Evolutionary conservation across 2,329 filamentous ascomycete genomes (phyloP).

Genomic region (Coniochaeta pulveracea): DNA sequence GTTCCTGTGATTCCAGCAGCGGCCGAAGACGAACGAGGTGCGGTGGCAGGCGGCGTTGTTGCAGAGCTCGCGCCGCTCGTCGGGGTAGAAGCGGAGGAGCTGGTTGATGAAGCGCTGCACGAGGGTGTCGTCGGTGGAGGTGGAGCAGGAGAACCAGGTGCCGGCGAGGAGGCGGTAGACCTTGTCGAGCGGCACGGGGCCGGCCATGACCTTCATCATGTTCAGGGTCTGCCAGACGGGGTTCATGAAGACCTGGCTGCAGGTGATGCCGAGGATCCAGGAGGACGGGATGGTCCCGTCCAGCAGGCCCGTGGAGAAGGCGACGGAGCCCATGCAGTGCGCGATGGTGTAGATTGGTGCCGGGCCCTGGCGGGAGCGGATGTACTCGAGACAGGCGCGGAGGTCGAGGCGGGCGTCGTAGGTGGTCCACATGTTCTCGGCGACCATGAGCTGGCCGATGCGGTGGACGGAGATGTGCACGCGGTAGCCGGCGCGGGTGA

Average conservation of each 20-base stretch:
- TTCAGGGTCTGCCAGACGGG: slow-evolving; percentile 46
- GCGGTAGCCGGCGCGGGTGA: slow-evolving; percentile 47
- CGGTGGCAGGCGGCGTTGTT: slow-evolving; percentile 51
- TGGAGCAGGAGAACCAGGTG: slow-evolving; percentile 43
- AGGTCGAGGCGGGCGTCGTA: slow-evolving; percentile 50
- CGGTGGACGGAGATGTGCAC: slow-evolving; percentile 47
- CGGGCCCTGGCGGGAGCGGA: slow-evolving; percentile 27
- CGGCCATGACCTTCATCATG: slow-evolving; percentile 39
- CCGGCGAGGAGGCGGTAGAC: slow-evolving; percentile 36
- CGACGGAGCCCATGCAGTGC: slow-evolving; percentile 54
- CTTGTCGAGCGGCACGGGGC: slow-evolving; percentile 35
- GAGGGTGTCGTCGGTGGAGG: slow-evolving; percentile 30
- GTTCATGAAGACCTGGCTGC: slow-evolving; percentile 53
- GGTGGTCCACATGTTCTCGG: slow-evolving; percentile 43
- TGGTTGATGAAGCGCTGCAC: slow-evolving; percentile 43
- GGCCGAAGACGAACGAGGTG: slow-evolving; percentile 46
- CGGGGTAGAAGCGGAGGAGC: slow-evolving; percentile 44
- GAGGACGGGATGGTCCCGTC: slow-evolving; percentile 45
- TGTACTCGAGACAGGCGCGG: slow-evolving; percentile 39
- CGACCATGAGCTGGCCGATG: slow-evolving; percentile 40
- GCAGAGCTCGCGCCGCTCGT: slow-evolving; percentile 43
- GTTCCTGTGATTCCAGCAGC: slow-evolving; percentile 54
- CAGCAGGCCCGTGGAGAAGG: slow-evolving; percentile 45
- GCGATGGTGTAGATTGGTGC: slow-evolving; percentile 42
- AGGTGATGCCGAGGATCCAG: slow-evolving; percentile 47